Percentiles rank a stretch among this genome's conserved stretches.
These are phyloP conservation scores for Obba rivulosa DNA, from an alignment of 768 basidiomycete species.

Conservation along the genomic window DNA sequence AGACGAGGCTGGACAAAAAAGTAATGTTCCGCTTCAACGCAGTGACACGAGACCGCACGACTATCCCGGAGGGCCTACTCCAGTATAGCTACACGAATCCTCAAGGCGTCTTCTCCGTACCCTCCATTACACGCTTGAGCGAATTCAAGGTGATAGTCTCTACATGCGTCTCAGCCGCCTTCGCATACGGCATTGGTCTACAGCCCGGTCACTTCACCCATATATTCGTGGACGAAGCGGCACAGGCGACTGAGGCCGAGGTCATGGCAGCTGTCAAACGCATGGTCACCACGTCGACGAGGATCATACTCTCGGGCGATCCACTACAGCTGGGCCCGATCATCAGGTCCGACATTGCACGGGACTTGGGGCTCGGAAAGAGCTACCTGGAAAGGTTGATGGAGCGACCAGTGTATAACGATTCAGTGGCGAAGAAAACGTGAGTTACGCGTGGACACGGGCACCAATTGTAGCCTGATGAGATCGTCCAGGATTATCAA, in stretches of 20 bases:
- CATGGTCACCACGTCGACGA: constrained; percentile 26
- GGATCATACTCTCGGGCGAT: constrained; percentile 34
- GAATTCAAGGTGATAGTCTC: constrained; percentile 48
- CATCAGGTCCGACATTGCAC: constrained; percentile 23
- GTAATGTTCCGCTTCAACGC: constrained; percentile 55
- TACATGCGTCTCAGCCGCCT: constrained; percentile 50
- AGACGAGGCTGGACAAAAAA: constrained; percentile 8
- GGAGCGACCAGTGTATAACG: constrained; percentile 23
- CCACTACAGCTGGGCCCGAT: constrained; percentile 33
- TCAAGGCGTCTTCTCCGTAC: constrained; percentile 22
- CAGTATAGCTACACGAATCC: constrained; percentile 35
- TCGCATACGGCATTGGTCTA: constrained; percentile 44
- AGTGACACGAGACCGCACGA: constrained; percentile 29
- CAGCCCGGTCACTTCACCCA: constrained; percentile 50
- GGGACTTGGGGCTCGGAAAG: constrained; percentile 19
- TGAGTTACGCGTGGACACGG: neutral
- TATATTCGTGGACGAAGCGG: constrained; percentile 65
- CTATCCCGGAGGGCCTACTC: constrained; percentile 29
- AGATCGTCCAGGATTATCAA: neutral
- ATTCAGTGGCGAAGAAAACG: constrained; percentile 27
- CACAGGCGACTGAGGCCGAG: constrained; percentile 57
- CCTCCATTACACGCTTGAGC: constrained; percentile 32
- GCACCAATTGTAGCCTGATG: neutral
- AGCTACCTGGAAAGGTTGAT: constrained; percentile 25
- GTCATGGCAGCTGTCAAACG: constrained; percentile 38